A percentile compares a stretch with the other conserved stretches of the same genome.
These are phyloP conservation scores for Fusarium setosum DNA, from an alignment of 2,329 filamentous ascomycete species.

Conservation along the genomic window DNA sequence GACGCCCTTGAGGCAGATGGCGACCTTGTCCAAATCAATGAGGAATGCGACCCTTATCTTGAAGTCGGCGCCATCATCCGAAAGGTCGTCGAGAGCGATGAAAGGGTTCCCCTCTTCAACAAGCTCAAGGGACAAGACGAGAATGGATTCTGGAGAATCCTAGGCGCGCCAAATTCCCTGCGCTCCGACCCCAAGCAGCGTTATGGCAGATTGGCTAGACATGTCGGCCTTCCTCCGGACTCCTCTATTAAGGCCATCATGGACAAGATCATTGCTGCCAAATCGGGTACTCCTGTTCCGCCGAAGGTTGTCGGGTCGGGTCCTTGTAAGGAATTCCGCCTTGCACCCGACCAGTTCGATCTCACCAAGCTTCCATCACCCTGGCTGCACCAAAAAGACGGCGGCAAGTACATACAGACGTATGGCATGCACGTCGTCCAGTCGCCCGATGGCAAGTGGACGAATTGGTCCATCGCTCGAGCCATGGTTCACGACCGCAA, in stretches of 20 bases:
- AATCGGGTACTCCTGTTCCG: slow-evolving; percentile 44
- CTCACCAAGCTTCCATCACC: slow-evolving; percentile 56
- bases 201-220: slow-evolving; percentile 56
- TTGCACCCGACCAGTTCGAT: slow-evolving; percentile 28
- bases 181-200: slow-evolving; percentile 39
- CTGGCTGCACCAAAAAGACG: slow-evolving; percentile 56
- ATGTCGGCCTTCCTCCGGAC: slow-evolving; percentile 51
- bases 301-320: slow-evolving; percentile 45
- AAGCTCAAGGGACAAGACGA: slow-evolving; percentile 56
- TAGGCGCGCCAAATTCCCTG: slow-evolving; percentile 56
- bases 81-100: slow-evolving; percentile 56
- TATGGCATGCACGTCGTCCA: slow-evolving; percentile 62
- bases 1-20: slow-evolving; percentile 45
- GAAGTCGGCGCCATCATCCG: slow-evolving; percentile 60
- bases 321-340: slow-evolving; percentile 29
- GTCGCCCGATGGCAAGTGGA: slow-evolving; percentile 59
- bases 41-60: slow-evolving; percentile 56
- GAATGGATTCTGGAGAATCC: slow-evolving; percentile 57
- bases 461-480: slow-evolving; percentile 58
- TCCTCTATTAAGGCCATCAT: slow-evolving; percentile 49
- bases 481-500: slow-evolving; percentile 60
- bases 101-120: slow-evolving; percentile 62
- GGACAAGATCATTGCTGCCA: slow-evolving; percentile 54
- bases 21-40: slow-evolving; percentile 58
- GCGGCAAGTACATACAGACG: slow-evolving; percentile 63